Base-by-base conservation (phyloP, 2,329 filamentous ascomycete genomes). In the Colletotrichum tofieldiae region DNA sequence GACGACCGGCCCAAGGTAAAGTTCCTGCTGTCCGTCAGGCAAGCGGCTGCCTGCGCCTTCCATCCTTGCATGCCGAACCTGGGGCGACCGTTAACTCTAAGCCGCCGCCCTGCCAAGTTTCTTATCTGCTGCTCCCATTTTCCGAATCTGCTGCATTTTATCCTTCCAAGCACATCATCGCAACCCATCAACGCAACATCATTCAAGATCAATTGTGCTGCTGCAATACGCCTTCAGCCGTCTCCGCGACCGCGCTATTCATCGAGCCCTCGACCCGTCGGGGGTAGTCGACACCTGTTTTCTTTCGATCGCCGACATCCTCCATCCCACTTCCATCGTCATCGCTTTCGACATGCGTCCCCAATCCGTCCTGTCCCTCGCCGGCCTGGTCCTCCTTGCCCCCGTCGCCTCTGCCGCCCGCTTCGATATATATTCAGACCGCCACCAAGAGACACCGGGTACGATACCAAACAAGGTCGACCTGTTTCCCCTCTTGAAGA, bases 401-500 rank as follows among this genome's bases (percentile, higher is more conserved):
- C 77, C 78, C 41, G 73, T 76, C 66, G 78, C 74, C 69, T 61
- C 77, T 55, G 79, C 76, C 62, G 78, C 78, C 37, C 79, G 80
- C 56, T 78, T 82, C 73, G 77, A 72, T 47, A 59, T 67, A 51
- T 67, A 76, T 41, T 60, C 76, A 51, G 63, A 67, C 59, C 67
- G 71, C 63, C 67, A 63, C 14, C 71, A 74, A 52, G 75, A 67
- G 49, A 65, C 72, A 56, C 56, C 70, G 5, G 74, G 66, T 35
- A n/a, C 58, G 26, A 45, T 16, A 26, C 20, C 45, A 8, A 26
- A 58, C 35, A 61, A 43, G n/a, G 35, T 45, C 14, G 39, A 59
- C n/a, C 72, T 84, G 58, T 88, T 88, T 62, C 86, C 87, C 0
- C 82, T 86, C 68, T 78, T 89, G 67, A 85, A 84, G 41, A 87